A percentile compares a stretch with the other conserved stretches of the same genome.
Conservation (phyloP, 371 early-diverging fungal species). For the Coemansia sp. region DNA sequence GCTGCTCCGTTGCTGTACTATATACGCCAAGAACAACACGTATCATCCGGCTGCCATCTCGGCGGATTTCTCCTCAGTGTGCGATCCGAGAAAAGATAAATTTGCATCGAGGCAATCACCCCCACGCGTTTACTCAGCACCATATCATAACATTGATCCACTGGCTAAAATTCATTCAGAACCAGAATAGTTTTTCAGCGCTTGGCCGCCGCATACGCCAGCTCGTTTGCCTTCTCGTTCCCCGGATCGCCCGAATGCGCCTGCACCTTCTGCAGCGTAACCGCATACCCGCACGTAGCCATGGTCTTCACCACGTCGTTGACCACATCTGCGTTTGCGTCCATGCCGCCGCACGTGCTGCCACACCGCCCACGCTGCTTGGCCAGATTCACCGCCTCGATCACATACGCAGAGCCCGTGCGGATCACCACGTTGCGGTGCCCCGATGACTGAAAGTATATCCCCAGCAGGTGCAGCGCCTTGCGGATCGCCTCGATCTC, state of each 20-base stretch:
- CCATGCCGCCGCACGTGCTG: background rate
- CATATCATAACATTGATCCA: no score
- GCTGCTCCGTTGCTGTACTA: no score
- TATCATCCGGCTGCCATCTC: no score
- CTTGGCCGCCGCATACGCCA: background rate
- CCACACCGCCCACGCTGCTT: background rate
- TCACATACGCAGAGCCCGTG: background rate
- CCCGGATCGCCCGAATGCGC: background rate
- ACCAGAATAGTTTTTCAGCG: no score
- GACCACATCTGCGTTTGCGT: background rate
- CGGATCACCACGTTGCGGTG: slow-evolving; percentile 1
- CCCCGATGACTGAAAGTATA: background rate
- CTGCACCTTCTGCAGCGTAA: background rate
- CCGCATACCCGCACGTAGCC: background rate
- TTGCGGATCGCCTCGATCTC: slow-evolving; percentile 6
- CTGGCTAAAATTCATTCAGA: no score
- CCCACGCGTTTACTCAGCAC: no score
- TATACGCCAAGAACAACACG: no score
- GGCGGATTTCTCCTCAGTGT: no score
- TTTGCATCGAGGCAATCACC: no score
- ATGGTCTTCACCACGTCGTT: background rate
- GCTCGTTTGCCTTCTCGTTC: background rate
- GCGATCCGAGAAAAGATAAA: no score
- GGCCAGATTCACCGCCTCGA: background rate
- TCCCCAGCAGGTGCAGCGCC: background rate